These are phyloP conservation scores for Leccinum rimulosum DNA, from an alignment of 768 basidiomycete genomes.

Conservation along the genomic window DNA sequence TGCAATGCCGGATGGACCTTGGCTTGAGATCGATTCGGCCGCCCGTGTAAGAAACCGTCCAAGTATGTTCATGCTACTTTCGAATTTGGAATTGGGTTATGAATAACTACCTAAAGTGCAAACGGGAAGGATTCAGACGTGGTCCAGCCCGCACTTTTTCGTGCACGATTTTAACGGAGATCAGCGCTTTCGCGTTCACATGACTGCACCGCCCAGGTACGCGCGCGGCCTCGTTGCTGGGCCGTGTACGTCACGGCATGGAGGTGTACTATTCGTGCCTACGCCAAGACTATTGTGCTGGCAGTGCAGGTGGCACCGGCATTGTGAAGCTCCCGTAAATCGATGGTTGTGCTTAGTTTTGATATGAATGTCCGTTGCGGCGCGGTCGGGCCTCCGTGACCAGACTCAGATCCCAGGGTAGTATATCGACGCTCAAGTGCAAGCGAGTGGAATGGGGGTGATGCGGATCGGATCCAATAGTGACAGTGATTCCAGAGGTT, in stretches of 20 bases:
- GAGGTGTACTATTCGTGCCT: conserved; percentile 1
- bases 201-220: conserved; percentile 13
- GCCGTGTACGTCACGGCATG: conserved; percentile 12
- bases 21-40: conserved; percentile 1
- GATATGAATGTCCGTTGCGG: background rate
- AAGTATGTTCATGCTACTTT: background rate
- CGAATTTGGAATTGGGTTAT: conserved; percentile 12
- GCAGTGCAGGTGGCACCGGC: conserved; percentile 5
- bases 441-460: background rate
- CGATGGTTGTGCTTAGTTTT: background rate
- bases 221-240: conserved; percentile 4
- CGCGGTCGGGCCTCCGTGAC: background rate
- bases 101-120: background rate
- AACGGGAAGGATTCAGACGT: background rate
- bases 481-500: background rate
- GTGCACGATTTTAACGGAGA: background rate
- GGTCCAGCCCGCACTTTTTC: background rate
- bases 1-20: background rate
- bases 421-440: background rate
- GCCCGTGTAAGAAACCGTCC: conserved; percentile 11
- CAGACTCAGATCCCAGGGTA: background rate
- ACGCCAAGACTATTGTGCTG: conserved; percentile 10
- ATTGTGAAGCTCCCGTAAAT: background rate
- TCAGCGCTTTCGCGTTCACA: background rate
- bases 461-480: background rate